phyloP scores from a whole-genome alignment of 345 rosid genomes.

The Gossypium sturtianum region DNA sequence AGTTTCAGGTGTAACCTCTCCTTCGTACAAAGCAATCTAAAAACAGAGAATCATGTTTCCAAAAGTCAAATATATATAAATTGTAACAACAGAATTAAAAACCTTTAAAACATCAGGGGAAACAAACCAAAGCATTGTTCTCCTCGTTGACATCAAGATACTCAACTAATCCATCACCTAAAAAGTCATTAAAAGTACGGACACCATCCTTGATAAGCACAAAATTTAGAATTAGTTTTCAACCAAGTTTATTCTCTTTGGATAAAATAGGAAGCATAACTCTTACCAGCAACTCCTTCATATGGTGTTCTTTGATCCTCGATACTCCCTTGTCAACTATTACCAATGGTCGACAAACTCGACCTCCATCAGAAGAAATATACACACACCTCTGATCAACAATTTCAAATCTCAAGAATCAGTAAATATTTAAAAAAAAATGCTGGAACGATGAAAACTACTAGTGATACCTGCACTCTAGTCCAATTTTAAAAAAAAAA shows the following conservation, averaged over 20 bases:
- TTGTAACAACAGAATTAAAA: conserved; percentile 4
- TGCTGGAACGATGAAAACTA: background rate
- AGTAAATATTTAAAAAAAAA: conserved; percentile 5
- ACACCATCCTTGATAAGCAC: conserved; percentile 60
- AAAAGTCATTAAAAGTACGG: conserved; percentile 79
- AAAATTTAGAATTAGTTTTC: conserved; percentile 21
- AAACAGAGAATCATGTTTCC: conserved; percentile 12
- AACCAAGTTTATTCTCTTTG: conserved; percentile 7
- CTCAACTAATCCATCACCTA: conserved; percentile 85
- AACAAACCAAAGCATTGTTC: conserved; percentile 85
- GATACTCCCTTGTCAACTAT: conserved; percentile 90
- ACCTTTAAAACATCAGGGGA: conserved; percentile 11
- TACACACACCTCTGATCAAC: conserved; percentile 65
- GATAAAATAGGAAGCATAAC: conserved; percentile 13
- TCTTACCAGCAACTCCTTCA: conserved; percentile 78
- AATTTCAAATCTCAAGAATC: conserved; percentile 3
- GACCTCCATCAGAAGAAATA: conserved; percentile 97
- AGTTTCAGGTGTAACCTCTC: conserved; percentile 57
- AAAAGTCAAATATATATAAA: conserved; percentile 10
- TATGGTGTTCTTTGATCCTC: conserved; percentile 82
- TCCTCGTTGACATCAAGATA: conserved; percentile 98
- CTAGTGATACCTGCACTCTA: background rate
- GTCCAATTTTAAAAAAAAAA: background rate
- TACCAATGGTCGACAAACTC: conserved; percentile 97
- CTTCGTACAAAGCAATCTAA: conserved; percentile 90